Evolutionary conservation across 2,329 filamentous ascomycete species (phyloP), one percentile per base, ranked within the genome.

Genomic region (Leptographium procerum): DNA sequence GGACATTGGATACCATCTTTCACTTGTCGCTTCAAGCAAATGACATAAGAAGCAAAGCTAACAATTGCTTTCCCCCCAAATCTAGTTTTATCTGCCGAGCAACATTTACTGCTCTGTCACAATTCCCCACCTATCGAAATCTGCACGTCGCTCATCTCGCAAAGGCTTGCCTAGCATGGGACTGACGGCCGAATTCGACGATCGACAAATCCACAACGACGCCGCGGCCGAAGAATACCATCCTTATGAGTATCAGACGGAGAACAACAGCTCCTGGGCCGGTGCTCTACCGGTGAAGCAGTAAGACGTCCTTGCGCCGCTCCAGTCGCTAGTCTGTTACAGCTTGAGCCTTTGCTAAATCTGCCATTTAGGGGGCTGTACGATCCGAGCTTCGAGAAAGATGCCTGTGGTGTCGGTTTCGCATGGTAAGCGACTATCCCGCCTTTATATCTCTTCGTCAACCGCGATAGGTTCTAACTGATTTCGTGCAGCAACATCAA

Each of bases 391-490:
- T 84, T 95, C 64, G 94, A 97, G 77, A 97, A 97, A 75, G 94
- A 99, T 91, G 91, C 94, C 66, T 99, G 94, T 71, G 94, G 94
- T 88, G 94, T 99, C 69, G 94, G 94, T 72, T 99, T 99, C 75
- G 90, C 92, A 75, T 95, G 92, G 90, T 95, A 80, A 78, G 85
- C 60, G 64, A 57, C 50, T 3, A 57, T 22, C 5, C 36, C n/a
- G 52, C 52, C 13, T 34, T 28, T 26, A 65, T 60, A 61, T 57
- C 31, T 11, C 31, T 33, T 11, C 31, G 7, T 11, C 31, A 33
- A 11, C 31, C 31, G 31, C 6, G 31, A 33, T 11, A 7, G 31
- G 11, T 33, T 33, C 31, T 11, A 33, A 22, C 57, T 60, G 60
- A 59, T 36, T 2, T 40, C 11, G 22, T 22, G 7, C 66, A 95